A percentile compares a stretch with the other conserved stretches of the same genome.
Conservation (phyloP, 352 stramenopile species). For the Globisporangium paddicum region DNA sequence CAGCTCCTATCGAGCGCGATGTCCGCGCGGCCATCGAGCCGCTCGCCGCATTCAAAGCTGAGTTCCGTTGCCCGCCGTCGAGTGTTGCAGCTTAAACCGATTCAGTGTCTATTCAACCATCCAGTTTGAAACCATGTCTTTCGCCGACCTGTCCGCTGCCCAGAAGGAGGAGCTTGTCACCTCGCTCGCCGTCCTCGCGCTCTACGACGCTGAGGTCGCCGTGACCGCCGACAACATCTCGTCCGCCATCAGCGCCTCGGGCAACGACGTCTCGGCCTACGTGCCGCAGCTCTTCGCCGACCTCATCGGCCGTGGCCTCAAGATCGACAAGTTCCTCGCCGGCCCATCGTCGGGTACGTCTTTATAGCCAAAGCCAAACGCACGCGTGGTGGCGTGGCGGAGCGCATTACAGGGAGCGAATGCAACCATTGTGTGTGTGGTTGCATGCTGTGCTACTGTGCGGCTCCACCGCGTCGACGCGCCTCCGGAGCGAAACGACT, state of each 20-base stretch:
- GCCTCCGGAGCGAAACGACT: too few species aligned
- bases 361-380: neutral
- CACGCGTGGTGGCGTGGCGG: neutral
- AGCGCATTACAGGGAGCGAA: neutral
- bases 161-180: conserved; percentile 85
- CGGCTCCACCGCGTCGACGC: too few species aligned
- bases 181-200: conserved; percentile 77
- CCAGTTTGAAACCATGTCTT: conserved; percentile 73
- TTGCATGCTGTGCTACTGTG: neutral
- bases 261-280: conserved; percentile 76
- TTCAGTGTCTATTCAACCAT: conserved; percentile 64
- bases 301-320: conserved; percentile 72
- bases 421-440: neutral
- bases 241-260: conserved; percentile 67
- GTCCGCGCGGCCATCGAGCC: neutral
- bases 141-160: conserved; percentile 75
- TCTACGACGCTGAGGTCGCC: conserved; percentile 71
- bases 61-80: conserved; percentile 43
- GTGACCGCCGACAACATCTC: conserved; percentile 77
- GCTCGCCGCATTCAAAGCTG: conserved; percentile 38
- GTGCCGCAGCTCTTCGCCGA: conserved; percentile 81
- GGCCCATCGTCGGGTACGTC: conserved; percentile 81
- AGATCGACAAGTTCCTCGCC: conserved; percentile 87
- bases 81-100: conserved; percentile 75
- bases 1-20: neutral